phyloP scores from a whole-genome alignment of 1,139 yeast species.

The Eremothecium cymbalariae region DNA sequence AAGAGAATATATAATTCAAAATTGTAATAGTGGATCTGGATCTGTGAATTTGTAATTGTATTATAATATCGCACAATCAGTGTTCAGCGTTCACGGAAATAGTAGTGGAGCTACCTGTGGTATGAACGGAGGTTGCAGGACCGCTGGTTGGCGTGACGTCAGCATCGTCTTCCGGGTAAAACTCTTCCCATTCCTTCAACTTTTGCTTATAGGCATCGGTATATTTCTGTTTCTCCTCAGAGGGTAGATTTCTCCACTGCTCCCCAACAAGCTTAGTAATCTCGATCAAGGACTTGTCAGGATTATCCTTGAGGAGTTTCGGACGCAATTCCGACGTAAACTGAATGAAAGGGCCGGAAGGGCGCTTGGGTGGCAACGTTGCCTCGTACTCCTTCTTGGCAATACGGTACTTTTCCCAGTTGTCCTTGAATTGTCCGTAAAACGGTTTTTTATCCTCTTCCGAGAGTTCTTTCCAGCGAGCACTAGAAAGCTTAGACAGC shows the following conservation, averaged over 20 bases:
- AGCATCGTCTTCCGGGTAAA: conserved; percentile 26
- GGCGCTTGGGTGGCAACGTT: conserved; percentile 33
- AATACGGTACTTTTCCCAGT: conserved; percentile 32
- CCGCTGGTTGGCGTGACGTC: neutral
- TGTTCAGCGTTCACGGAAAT: conserved; percentile 2
- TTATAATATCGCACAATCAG: neutral
- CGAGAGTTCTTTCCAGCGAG: conserved; percentile 30
- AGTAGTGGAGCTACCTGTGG: neutral
- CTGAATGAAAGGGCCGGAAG: conserved; percentile 33
- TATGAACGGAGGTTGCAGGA: conserved; percentile 4
- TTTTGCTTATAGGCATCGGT: conserved; percentile 31
- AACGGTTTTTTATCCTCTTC: conserved; percentile 32
- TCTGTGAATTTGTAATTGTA: too few relatives aligned
- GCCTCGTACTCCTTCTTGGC: conserved; percentile 32
- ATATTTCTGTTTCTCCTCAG: conserved; percentile 28
- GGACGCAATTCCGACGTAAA: conserved; percentile 31
- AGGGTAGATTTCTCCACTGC: conserved; percentile 30
- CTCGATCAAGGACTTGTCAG: conserved; percentile 31
- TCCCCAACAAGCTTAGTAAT: conserved; percentile 32
- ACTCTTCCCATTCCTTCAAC: conserved; percentile 33
- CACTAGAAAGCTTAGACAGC: conserved; percentile 31
- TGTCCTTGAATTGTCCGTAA: conserved; percentile 29
- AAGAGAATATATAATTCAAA: too few relatives aligned
- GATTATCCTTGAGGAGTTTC: conserved; percentile 28
- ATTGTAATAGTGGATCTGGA: too few relatives aligned